Evolutionary conservation across 2,329 filamentous ascomycete genomes (phyloP).

Genomic region (Sclerotinia minor): DNA sequence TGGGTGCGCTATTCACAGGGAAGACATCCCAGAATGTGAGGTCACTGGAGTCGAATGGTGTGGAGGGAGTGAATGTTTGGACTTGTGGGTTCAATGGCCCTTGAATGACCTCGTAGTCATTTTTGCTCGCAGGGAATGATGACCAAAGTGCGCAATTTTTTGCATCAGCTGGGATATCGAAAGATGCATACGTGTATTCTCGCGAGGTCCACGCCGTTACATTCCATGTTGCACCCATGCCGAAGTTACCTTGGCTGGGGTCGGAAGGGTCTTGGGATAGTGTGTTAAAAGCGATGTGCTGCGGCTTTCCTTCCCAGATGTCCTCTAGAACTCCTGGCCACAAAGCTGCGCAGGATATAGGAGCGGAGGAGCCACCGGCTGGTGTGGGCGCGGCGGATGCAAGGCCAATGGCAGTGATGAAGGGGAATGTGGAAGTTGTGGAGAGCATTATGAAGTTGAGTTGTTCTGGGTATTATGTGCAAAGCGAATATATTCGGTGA

Average conservation of each 20-base stretch:
- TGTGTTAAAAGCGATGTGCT: constrained; percentile 8
- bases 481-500: background rate
- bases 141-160: constrained; percentile 7
- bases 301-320: background rate
- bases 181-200: constrained; percentile 11
- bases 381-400: constrained; percentile 2
- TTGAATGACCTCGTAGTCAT: constrained; percentile 3
- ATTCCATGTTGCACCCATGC: constrained; percentile 17
- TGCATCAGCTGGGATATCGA: background rate
- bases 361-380: background rate
- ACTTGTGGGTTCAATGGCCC: constrained; percentile 1
- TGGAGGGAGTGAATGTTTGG: background rate
- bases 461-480: background rate
- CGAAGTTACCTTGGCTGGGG: background rate
- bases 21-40: constrained; percentile 16
- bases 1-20: background rate
- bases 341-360: background rate
- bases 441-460: constrained; percentile 6
- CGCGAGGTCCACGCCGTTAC: constrained; percentile 2
- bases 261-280: background rate
- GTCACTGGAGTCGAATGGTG: background rate
- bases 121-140: background rate
- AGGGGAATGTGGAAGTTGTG: background rate
- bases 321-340: constrained; percentile 7
- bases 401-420: background rate